Evolutionary conservation across 306 rosid genomes (phyloP), one percentile per base, ranked within the genome.

Genomic region (Fagus sylvatica): DNA sequence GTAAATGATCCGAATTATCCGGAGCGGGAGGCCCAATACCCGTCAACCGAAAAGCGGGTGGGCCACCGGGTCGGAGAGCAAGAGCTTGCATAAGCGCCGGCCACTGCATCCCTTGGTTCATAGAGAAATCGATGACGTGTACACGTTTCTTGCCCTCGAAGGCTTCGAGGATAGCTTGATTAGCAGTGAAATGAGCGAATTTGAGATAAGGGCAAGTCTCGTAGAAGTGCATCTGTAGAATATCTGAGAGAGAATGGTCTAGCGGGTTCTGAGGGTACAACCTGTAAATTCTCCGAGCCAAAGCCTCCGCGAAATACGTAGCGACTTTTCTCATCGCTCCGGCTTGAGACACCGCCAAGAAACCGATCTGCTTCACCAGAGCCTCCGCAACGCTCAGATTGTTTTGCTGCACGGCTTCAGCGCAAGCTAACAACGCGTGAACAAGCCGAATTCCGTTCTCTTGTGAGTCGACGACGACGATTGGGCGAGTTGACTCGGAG

Each of bases 61-160:
- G 94, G 0, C 98, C 99, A 0, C 93, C 94, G 1, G 97, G 94
- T 1, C 98, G 89, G 6, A 90, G 81, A 3, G 98, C 99, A 1
- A 95, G 84, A 0, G 99, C 99, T 69, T 93, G 99, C 91, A 95
- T 88, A 7, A 95, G 83, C 0, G 98, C 97, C 33, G 99, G 99
- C 99, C 99, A 95, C 75, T 95, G 99, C 97, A 95, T 91, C 76
- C 99, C 99, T 56, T 93, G 98, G 46, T 91, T 91, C 84, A 95
- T 93, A 3, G 96, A 89, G 75, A 95, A 95, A 54, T 95, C 99
- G 71, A 95, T 88, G 1, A 95, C 97, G 64, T 95, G 99, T 3
- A 95, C 98, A 0, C 94, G 84, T 1, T 46, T 80, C 70, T 93
- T 93, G 0, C 92, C 98, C 10, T 90, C 91, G 22, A 95, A 90